These are phyloP conservation scores for Talaromyces sp. DNA, from an alignment of 2,329 filamentous ascomycete species.

Conservation along the genomic window DNA sequence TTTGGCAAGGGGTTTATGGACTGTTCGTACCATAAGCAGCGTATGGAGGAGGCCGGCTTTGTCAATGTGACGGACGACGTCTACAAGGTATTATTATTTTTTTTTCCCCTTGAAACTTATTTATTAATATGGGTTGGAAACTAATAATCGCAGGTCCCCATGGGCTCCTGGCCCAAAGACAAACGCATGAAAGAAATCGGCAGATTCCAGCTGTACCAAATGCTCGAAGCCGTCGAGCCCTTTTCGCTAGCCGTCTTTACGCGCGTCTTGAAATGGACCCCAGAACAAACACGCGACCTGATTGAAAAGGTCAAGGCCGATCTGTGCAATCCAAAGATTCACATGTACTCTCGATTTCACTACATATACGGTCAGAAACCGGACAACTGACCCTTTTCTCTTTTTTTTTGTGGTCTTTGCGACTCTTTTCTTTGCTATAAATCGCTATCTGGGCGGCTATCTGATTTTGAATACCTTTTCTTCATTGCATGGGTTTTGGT, in stretches of 20 bases:
- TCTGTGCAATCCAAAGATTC: slow-evolving; percentile 23
- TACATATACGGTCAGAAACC: slow-evolving; percentile 14
- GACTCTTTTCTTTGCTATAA: not conserved
- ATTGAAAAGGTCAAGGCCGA: slow-evolving; percentile 28
- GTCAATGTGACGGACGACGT: slow-evolving; percentile 43
- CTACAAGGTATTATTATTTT: slow-evolving; percentile 27
- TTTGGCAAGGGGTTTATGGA: slow-evolving; percentile 32
- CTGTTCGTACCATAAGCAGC: slow-evolving; percentile 28
- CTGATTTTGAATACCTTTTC: not conserved
- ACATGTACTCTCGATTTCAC: slow-evolving; percentile 21
- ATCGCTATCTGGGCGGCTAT: not conserved
- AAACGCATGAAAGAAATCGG: slow-evolving; percentile 47
- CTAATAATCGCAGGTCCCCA: slow-evolving; percentile 33
- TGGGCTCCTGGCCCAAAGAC: slow-evolving; percentile 46
- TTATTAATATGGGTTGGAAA: not conserved
- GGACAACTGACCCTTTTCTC: not conserved
- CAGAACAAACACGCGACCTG: slow-evolving; percentile 26
- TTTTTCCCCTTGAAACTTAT: not conserved
- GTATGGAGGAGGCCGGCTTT: slow-evolving; percentile 48
- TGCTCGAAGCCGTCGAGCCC: slow-evolving; percentile 20
- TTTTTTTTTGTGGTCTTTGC: not conserved
- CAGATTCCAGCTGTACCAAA: slow-evolving; percentile 14
- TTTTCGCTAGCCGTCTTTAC: slow-evolving; percentile 24
- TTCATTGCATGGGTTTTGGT: not conserved
- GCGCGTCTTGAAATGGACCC: slow-evolving; percentile 21